Base-by-base conservation (phyloP, 2,329 filamentous ascomycete genomes). In the Zopfia rhizophila region DNA sequence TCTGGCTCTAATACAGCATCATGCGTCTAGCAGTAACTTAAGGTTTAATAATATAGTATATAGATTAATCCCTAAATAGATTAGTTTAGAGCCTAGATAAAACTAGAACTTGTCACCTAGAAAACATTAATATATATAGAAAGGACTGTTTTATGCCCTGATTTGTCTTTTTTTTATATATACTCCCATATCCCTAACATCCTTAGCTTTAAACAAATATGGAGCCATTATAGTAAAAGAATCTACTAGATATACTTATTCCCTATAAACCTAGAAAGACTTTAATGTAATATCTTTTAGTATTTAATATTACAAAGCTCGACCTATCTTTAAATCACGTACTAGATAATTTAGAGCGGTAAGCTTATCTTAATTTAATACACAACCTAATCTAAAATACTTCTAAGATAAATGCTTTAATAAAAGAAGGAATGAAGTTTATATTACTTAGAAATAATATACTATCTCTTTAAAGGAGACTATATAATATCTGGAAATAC, bases 301-400 rank as follows among this genome's bases (percentile, higher is more conserved):
- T 29, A n/a, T 42, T 32, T 24, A 21, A 42, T 33, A n/a, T 19
- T 33, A 21, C 38, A 7, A 42, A 42, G 19, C 38, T 42, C 18
- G 19, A 32, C 25, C 10, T 16, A 7, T 10, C 12, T 2, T 16
- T 42, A n/a, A 16, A 14, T 7, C n/a, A 18, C 22, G 25, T 23
- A 19, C 14, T 42, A 8, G 14, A 24, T n/a, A 6, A 5, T 7
- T 25, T 3, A 33, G 38, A 42, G 19, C 17, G 28, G 8, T 3
- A 33, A 11, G n/a, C 11, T 8, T 32, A 22, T 25, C 38, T 42
- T 7, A 42, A 42, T 25, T 29, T 21, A 32, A 22, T 42, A 8
- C 28, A 21, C 17, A 21, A 42, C 21, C 17, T 42, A 18, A 42
- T 42, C 18, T 42, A 17, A 21, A 18, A 42, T 17, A 16, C 27